These are phyloP conservation scores for Candida pseudoviswanathii DNA, from an alignment of 1,139 yeast genomes.

Conservation along the genomic window DNA sequence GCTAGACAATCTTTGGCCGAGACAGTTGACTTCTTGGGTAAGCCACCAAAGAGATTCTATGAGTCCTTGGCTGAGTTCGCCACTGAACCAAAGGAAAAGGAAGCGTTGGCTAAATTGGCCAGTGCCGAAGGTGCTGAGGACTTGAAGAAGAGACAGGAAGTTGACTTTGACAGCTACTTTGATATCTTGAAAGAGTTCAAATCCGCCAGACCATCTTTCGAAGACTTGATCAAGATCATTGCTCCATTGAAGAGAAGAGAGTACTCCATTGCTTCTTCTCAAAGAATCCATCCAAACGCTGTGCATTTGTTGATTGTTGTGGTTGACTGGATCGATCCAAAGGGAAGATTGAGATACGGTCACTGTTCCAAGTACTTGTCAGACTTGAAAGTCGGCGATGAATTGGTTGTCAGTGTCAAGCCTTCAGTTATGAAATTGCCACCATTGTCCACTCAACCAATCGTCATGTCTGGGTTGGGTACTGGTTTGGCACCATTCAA, in stretches of 20 bases:
- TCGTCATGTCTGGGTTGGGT: conserved; percentile 96
- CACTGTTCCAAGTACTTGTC: conserved; percentile 92
- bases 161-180: conserved; percentile 75
- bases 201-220: conserved; percentile 80
- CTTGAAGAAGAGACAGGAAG: conserved; percentile 84
- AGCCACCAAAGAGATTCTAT: conserved; percentile 93
- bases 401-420: conserved; percentile 90
- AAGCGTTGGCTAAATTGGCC: conserved; percentile 61
- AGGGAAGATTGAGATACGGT: conserved; percentile 87
- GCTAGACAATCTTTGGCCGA: conserved; percentile 80
- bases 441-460: conserved; percentile 81
- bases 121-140: conserved; percentile 85
- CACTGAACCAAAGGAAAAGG: conserved; percentile 66
- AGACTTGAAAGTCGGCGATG: conserved; percentile 77
- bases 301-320: conserved; percentile 92
- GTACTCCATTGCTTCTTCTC: conserved; percentile 98
- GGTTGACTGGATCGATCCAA: conserved; percentile 91
- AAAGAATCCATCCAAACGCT: conserved; percentile 85
- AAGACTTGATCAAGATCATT: conserved; percentile 70
- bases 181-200: conserved; percentile 81
- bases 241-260: conserved; percentile 95
- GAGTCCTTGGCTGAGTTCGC: conserved; percentile 80
- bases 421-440: conserved; percentile 98
- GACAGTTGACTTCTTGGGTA: conserved; percentile 86
- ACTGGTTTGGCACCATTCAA: conserved; percentile 98